Conservation (phyloP, 164 flowering plant species). For the Liquidambar formosana region DNA sequence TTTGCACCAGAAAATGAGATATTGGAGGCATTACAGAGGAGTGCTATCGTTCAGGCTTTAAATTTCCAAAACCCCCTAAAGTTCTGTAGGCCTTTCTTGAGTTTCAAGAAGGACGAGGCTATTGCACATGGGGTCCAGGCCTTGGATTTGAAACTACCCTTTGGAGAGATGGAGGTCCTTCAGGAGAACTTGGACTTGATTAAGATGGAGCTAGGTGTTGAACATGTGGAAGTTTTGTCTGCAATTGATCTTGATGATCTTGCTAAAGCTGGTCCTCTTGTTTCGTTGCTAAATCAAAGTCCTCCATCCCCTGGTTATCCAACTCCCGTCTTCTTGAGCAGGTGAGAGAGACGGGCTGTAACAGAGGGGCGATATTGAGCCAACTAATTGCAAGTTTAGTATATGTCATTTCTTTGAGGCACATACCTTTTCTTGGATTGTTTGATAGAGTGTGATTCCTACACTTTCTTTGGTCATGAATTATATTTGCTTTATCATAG, state of each 20-base stretch:
- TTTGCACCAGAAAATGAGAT: constrained; percentile 77
- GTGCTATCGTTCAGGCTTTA: constrained; percentile 39
- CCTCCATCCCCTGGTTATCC: constrained; percentile 92
- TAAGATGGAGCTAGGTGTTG: constrained; percentile 72
- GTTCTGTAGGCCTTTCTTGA: constrained; percentile 84
- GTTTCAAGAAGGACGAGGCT: constrained; percentile 82
- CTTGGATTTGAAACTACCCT: constrained; percentile 72
- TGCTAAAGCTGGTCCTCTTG: constrained; percentile 52
- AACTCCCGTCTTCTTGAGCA: constrained; percentile 61
- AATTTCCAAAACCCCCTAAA: constrained; percentile 68
- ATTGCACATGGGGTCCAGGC: constrained; percentile 64
- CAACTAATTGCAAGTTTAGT: too few species aligned
- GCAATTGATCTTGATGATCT: constrained; percentile 45
- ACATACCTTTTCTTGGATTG: too few species aligned
- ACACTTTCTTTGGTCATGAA: too few species aligned
- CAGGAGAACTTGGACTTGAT: constrained; percentile 70
- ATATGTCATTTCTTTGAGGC: too few species aligned
- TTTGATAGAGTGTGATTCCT: too few species aligned
- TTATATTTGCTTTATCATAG: too few species aligned
- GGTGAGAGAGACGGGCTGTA: constrained; percentile 3
- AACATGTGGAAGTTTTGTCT: constrained; percentile 59
- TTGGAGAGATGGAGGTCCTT: constrained; percentile 82
- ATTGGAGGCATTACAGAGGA: constrained; percentile 46
- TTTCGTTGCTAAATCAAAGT: constrained; percentile 46
- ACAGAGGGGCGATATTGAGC: too few species aligned